These are phyloP conservation scores for Fusarium sublunatum DNA, from an alignment of 2,329 filamentous ascomycete species.

Conservation along the genomic window DNA sequence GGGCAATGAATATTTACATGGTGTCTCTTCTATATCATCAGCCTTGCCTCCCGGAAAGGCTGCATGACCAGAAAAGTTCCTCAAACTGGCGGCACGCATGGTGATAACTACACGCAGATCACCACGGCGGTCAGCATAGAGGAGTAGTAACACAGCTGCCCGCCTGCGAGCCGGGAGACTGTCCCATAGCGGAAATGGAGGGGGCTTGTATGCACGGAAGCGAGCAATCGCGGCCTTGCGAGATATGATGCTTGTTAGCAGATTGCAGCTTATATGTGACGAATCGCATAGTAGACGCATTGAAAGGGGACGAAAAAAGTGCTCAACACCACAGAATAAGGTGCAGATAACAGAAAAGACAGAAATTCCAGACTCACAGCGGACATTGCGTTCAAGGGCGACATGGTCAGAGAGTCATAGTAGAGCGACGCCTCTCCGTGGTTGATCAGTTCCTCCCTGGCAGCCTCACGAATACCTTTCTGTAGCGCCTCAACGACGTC, in stretches of 20 bases:
- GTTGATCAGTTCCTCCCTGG: constrained; percentile 36
- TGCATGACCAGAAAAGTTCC: constrained; percentile 84
- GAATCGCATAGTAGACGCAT: constrained; percentile 31
- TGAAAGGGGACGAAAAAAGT: neutral
- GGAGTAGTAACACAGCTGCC: constrained; percentile 86
- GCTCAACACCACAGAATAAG: neutral
- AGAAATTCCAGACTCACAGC: constrained; percentile 57
- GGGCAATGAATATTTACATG: constrained; percentile 58
- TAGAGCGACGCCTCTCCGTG: constrained; percentile 60
- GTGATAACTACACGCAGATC: constrained; percentile 79
- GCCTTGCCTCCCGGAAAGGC: constrained; percentile 86
- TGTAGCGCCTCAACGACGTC: constrained; percentile 46
- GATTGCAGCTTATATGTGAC: constrained; percentile 8
- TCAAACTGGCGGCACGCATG: constrained; percentile 71
- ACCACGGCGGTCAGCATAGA: constrained; percentile 86
- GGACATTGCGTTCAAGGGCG: constrained; percentile 65
- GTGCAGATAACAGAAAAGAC: constrained; percentile 3
- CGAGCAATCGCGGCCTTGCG: constrained; percentile 68
- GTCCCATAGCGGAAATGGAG: constrained; percentile 71
- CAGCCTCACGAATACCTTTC: constrained; percentile 38
- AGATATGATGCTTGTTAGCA: constrained; percentile 36
- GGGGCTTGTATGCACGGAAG: constrained; percentile 69
- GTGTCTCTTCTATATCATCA: constrained; percentile 67
- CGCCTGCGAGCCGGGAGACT: constrained; percentile 71
- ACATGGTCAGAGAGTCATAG: constrained; percentile 69